These are phyloP conservation scores for Podila epicladia DNA, from an alignment of 192 early-diverging fungal species.

Conservation along the genomic window DNA sequence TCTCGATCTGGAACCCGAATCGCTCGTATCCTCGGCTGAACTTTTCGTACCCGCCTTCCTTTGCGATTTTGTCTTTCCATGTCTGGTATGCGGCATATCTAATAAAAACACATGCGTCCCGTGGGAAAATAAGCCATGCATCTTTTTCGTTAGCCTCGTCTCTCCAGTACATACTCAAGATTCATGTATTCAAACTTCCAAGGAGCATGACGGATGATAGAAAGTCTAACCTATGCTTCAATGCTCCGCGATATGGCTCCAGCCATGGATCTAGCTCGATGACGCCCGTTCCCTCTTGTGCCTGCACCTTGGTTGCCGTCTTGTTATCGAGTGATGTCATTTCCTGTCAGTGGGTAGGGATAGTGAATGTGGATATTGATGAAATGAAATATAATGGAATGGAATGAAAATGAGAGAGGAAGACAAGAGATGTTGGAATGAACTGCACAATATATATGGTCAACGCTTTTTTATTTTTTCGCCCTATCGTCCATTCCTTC, in stretches of 20 bases:
- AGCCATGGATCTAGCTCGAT: constrained; percentile 85
- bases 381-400: not conserved
- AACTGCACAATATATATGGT: not conserved
- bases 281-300: constrained; percentile 70
- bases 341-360: not conserved
- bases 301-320: not conserved
- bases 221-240: constrained; percentile 64
- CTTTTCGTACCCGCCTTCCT: constrained; percentile 84
- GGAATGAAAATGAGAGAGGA: not conserved
- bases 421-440: not conserved
- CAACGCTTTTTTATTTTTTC: not conserved
- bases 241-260: constrained; percentile 67
- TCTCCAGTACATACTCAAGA: too few relatives aligned
- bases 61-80: constrained; percentile 78
- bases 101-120: not conserved
- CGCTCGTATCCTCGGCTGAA: constrained; percentile 85
- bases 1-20: constrained; percentile 82
- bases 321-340: not conserved
- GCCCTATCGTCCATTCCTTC: not conserved
- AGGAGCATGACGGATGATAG: too few relatives aligned
- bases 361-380: not conserved
- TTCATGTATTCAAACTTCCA: too few relatives aligned
- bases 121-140: not conserved
- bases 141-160: too few relatives aligned
- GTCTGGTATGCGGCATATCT: constrained; percentile 69